These are phyloP conservation scores for Cicer pinnatifidum DNA, from an alignment of 306 rosid genomes.

Conservation along the genomic window DNA sequence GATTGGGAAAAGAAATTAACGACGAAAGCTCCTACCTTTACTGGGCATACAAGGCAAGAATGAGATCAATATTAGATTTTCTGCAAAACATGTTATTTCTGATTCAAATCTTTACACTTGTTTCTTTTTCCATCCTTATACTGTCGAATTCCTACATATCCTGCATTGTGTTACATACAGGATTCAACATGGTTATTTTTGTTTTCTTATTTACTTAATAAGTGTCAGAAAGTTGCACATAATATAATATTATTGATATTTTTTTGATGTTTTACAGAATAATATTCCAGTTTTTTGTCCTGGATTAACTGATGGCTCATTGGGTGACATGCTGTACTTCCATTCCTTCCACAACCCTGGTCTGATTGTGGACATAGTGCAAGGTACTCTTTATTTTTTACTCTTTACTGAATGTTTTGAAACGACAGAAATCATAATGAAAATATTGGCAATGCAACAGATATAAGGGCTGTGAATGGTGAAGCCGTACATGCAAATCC, in stretches of 20 bases:
- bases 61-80: conserved; percentile 34
- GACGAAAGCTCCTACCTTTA: conserved; percentile 82
- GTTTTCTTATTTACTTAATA: conserved; percentile 1
- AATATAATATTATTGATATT: conserved; percentile 16
- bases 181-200: neutral
- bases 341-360: conserved; percentile 88
- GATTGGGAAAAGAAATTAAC: conserved; percentile 88
- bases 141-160: conserved; percentile 22
- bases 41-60: conserved; percentile 88
- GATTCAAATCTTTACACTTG: conserved; percentile 6
- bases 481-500: conserved; percentile 91
- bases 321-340: conserved; percentile 96
- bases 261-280: conserved; percentile 62
- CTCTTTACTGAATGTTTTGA: conserved; percentile 23
- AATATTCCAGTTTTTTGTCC: conserved; percentile 91
- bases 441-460: conserved; percentile 56
- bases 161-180: neutral
- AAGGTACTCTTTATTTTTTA: conserved; percentile 53
- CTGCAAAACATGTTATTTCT: conserved; percentile 24
- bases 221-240: neutral
- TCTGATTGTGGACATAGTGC: conserved; percentile 73
- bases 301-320: conserved; percentile 90
- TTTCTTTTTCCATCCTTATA: neutral
- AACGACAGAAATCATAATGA: conserved; percentile 15
- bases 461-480: conserved; percentile 84